A percentile compares a stretch with the other conserved stretches of the same genome.
Conservation (phyloP, 495 filamentous ascomycete genomes). For the Cryomyces minteri region DNA sequence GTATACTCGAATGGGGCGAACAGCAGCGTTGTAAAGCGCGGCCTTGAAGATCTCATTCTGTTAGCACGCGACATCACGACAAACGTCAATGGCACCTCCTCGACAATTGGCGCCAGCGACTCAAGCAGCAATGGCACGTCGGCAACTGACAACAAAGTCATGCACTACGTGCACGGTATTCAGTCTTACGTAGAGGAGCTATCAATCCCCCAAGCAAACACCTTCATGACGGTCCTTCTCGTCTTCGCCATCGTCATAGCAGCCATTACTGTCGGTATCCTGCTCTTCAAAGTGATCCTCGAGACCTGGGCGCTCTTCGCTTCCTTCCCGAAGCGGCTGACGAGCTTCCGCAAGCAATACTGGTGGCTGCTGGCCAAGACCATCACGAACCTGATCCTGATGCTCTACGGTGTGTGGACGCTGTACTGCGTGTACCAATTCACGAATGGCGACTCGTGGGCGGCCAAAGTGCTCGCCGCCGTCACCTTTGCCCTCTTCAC, state of each 20-base stretch:
- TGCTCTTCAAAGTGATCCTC: slow-evolving; percentile 81
- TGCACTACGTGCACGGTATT: slow-evolving; percentile 44
- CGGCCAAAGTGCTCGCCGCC: slow-evolving; percentile 67
- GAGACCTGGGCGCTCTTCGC: slow-evolving; percentile 85
- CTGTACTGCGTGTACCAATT: slow-evolving; percentile 95
- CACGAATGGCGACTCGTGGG: slow-evolving; percentile 88
- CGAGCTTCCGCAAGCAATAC: slow-evolving; percentile 84
- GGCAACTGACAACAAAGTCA: slow-evolving; percentile 19
- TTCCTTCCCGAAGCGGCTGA: slow-evolving; percentile 62
- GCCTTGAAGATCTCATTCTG: slow-evolving; percentile 27
- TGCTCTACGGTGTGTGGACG: slow-evolving; percentile 90
- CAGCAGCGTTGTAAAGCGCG: slow-evolving; percentile 31
- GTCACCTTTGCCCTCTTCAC: slow-evolving; percentile 72
- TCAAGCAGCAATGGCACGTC: slow-evolving; percentile 9
- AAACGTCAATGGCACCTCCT: slow-evolving; percentile 27
- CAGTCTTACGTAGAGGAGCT: slow-evolving; percentile 61
- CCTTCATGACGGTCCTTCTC: slow-evolving; percentile 88
- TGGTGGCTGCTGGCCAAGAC: slow-evolving; percentile 80
- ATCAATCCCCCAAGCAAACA: slow-evolving; percentile 69
- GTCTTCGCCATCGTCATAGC: slow-evolving; percentile 78
- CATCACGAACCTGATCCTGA: slow-evolving; percentile 77
- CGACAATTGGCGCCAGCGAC: slow-evolving; percentile 5
- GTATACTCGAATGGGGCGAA: slow-evolving; percentile 34
- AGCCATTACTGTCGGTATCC: slow-evolving; percentile 66
- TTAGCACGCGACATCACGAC: slow-evolving; percentile 35